Evolutionary conservation across 345 rosid genomes (phyloP).

Genomic region (Citrus maxima): DNA sequence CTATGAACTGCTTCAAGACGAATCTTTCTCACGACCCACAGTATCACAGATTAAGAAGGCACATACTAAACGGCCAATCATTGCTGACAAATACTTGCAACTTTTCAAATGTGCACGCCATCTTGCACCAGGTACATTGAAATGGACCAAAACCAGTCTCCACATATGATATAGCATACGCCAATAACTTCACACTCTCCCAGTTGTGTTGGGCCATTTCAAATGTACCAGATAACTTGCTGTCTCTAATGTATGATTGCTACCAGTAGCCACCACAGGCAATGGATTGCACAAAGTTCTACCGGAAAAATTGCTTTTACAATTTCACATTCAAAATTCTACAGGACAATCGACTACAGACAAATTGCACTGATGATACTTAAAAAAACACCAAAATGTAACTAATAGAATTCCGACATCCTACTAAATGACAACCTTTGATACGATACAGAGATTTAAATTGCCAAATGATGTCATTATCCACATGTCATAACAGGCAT

Average conservation of each 20-base stretch:
- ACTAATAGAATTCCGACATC: neutral
- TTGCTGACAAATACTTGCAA: neutral
- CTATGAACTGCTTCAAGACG: neutral
- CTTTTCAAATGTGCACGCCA: neutral
- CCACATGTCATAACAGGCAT: conserved; percentile 11
- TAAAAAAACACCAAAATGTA: neutral
- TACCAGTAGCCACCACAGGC: neutral
- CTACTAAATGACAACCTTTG: neutral
- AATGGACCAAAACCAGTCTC: neutral
- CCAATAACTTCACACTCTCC: too few relatives aligned
- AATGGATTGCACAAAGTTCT: neutral
- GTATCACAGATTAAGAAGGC: neutral
- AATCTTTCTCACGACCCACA: neutral
- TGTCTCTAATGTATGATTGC: neutral
- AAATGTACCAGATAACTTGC: neutral
- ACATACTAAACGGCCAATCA: neutral
- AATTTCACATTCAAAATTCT: neutral
- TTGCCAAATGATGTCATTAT: conserved; percentile 6
- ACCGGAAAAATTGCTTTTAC: neutral
- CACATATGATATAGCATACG: neutral
- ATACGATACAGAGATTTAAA: neutral
- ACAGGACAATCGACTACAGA: neutral
- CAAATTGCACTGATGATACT: neutral
- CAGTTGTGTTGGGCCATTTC: neutral
- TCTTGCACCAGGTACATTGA: neutral